Evolutionary conservation across 1,284 basidiomycete species (phyloP).

Genomic region (Apiotrichum siamense): DNA sequence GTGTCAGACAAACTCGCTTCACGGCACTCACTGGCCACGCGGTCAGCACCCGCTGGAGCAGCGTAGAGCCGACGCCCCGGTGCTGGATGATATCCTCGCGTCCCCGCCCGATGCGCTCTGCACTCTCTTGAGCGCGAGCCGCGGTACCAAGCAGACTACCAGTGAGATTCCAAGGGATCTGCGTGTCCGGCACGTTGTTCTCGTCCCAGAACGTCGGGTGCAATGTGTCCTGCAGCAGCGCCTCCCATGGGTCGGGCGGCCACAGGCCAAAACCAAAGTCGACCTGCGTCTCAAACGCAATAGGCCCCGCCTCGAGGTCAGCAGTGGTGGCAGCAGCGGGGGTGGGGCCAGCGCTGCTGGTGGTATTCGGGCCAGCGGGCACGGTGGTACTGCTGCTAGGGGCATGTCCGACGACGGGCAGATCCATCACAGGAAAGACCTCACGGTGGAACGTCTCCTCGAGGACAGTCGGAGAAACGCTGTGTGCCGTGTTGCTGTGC

Average conservation of each 20-base stretch:
- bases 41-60: constrained; percentile 14
- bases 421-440: background rate
- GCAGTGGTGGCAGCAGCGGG: background rate
- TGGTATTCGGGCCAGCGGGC: background rate
- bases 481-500: background rate
- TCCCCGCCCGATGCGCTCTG: constrained; percentile 5
- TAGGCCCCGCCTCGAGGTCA: background rate
- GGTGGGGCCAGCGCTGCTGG: background rate
- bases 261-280: constrained; percentile 16
- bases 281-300: constrained; percentile 5
- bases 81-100: background rate
- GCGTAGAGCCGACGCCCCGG: constrained; percentile 1
- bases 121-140: constrained; percentile 20
- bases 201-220: constrained; percentile 11
- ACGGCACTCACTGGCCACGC: constrained; percentile 22
- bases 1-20: background rate
- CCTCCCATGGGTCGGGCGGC: constrained; percentile 22
- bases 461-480: background rate
- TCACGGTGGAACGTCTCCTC: constrained; percentile 4
- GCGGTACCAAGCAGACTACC: constrained; percentile 3
- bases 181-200: background rate
- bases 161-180: constrained; percentile 17
- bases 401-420: background rate
- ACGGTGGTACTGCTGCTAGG: background rate
- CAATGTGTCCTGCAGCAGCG: constrained; percentile 15